Conservation (phyloP, 2,329 filamentous ascomycete species). For the Cladorrhinum sp. region DNA sequence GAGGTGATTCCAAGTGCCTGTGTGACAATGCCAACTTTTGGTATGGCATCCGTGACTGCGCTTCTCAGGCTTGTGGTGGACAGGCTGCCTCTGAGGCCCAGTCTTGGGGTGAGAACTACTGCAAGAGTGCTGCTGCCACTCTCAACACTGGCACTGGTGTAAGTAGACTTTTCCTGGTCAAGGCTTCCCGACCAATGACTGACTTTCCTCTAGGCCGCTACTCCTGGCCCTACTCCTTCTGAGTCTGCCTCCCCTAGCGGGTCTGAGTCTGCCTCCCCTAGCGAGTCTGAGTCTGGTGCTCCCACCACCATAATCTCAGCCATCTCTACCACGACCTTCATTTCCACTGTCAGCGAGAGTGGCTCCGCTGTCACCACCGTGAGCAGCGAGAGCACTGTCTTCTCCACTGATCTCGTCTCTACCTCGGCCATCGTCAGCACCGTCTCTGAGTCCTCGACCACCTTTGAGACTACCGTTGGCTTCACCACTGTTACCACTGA, state of each 20-base stretch:
- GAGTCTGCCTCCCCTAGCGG: conserved; percentile 11
- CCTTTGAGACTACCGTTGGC: conserved; percentile 28
- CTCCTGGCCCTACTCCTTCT: background rate
- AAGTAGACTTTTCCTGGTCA: too few relatives aligned
- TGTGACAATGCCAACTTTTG: conserved; percentile 47
- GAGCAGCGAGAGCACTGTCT: conserved; percentile 38
- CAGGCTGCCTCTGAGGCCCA: conserved; percentile 36
- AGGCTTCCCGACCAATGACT: too few relatives aligned
- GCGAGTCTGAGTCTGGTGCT: background rate
- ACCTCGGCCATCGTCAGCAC: conserved; percentile 22
- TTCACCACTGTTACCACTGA: conserved; percentile 26
- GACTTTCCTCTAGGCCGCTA: background rate
- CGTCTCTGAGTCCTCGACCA: conserved; percentile 16
- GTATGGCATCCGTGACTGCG: conserved; percentile 52
- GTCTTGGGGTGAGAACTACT: conserved; percentile 39
- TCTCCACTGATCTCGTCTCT: conserved; percentile 25
- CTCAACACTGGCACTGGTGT: conserved; percentile 5
- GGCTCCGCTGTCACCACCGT: conserved; percentile 34
- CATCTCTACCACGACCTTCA: conserved; percentile 38
- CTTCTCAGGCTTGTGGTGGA: conserved; percentile 40
- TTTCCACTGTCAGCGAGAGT: conserved; percentile 34
- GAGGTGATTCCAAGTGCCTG: conserved; percentile 43
- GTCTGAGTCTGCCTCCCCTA: conserved; percentile 6
- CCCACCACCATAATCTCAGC: conserved; percentile 17
- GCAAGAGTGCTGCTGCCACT: conserved; percentile 29